phyloP scores from a whole-genome alignment of 768 basidiomycete species.

The Imleria badia region DNA sequence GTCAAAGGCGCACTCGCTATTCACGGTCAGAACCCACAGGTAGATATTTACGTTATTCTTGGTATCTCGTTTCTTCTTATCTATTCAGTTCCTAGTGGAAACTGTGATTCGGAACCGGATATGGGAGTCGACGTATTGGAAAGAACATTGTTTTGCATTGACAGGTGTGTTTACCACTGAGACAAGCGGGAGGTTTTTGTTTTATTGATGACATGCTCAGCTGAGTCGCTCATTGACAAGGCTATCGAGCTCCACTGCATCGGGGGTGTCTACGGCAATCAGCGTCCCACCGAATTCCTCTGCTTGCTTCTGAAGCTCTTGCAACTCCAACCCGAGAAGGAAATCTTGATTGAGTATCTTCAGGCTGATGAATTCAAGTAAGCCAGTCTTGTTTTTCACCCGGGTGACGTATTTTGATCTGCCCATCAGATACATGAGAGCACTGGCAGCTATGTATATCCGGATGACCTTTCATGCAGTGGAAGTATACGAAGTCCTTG shows the following conservation, averaged over 20 bases:
- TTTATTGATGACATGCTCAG: constrained; percentile 39
- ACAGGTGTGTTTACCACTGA: constrained; percentile 57
- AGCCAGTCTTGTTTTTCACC: constrained; percentile 26
- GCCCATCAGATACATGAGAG: constrained; percentile 78
- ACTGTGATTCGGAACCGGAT: constrained; percentile 95
- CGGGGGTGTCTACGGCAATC: constrained; percentile 95
- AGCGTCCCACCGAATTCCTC: constrained; percentile 91
- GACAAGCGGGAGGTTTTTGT: background rate
- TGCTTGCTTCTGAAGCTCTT: constrained; percentile 91
- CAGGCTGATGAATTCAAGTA: constrained; percentile 98
- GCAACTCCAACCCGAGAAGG: constrained; percentile 97
- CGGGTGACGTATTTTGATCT: background rate
- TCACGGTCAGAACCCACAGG: constrained; percentile 97
- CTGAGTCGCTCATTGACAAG: constrained; percentile 92
- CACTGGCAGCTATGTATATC: constrained; percentile 90
- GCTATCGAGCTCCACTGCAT: constrained; percentile 79
- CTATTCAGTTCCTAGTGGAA: constrained; percentile 82
- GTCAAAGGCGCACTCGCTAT: constrained; percentile 83
- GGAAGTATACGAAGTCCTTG: constrained; percentile 91
- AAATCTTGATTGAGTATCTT: constrained; percentile 93
- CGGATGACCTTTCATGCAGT: constrained; percentile 90
- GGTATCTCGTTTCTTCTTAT: constrained; percentile 14
- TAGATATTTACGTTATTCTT: constrained; percentile 31
- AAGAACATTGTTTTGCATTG: constrained; percentile 97
- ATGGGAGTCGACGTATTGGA: constrained; percentile 95